Evolutionary conservation across 345 rosid species (phyloP).

Genomic region (Diplotaxis tenuifolia): DNA sequence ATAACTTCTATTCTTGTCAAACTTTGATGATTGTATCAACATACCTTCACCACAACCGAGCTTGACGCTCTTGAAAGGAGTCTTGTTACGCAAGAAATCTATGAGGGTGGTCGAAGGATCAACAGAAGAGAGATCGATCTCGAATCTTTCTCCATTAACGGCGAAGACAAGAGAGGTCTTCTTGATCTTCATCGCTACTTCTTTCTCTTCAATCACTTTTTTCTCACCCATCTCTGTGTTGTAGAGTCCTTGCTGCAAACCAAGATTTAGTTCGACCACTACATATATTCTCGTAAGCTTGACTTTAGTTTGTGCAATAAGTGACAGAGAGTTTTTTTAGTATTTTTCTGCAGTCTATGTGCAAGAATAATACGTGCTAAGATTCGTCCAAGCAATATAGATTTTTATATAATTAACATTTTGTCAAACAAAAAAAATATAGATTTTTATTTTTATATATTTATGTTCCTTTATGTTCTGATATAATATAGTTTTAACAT

Average conservation of each 20-base stretch:
- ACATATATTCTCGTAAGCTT: background rate
- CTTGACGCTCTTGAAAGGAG: constrained; percentile 82
- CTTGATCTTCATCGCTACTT: constrained; percentile 15
- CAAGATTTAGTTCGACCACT: background rate
- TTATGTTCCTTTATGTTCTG: background rate
- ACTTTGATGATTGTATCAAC: background rate
- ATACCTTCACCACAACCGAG: constrained; percentile 90
- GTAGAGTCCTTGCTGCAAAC: background rate
- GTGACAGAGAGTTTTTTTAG: background rate
- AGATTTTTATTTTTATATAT: background rate
- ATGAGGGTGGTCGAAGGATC: constrained; percentile 81
- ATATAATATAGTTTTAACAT: background rate
- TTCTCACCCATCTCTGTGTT: background rate
- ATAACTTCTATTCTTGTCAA: background rate
- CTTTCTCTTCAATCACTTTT: constrained; percentile 12
- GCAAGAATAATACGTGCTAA: background rate
- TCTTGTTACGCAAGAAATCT: constrained; percentile 67
- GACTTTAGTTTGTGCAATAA: background rate
- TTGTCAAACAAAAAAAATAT: background rate
- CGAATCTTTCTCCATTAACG: constrained; percentile 70
- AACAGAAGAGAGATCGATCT: constrained; percentile 46
- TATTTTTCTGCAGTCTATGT: background rate
- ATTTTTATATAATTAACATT: background rate
- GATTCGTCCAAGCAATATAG: background rate
- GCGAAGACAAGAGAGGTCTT: constrained; percentile 59